Conservation (phyloP, 495 filamentous ascomycete species). For the Hypoxylon crocopeplum region DNA sequence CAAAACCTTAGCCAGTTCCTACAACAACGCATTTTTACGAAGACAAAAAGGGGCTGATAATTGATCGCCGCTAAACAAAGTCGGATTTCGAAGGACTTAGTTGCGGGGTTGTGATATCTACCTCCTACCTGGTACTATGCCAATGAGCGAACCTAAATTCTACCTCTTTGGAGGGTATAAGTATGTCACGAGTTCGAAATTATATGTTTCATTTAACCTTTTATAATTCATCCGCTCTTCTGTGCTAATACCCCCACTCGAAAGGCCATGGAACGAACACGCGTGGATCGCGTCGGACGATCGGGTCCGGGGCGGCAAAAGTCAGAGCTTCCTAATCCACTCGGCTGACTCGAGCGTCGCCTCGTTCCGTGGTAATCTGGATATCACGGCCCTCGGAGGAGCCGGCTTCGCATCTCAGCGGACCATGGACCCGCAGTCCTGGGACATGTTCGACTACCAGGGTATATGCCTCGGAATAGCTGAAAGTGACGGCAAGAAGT, state of each 20-base stretch:
- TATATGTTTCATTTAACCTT: too few species aligned
- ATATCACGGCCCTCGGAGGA: slow-evolving; percentile 76
- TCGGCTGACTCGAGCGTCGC: slow-evolving; percentile 19
- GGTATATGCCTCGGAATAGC: slow-evolving; percentile 50
- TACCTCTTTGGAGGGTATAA: slow-evolving; percentile 57
- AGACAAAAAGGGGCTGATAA: too few species aligned
- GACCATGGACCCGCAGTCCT: slow-evolving; percentile 58
- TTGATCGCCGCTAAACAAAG: too few species aligned
- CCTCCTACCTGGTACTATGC: neutral
- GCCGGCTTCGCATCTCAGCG: slow-evolving; percentile 85
- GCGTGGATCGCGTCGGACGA: slow-evolving; percentile 77
- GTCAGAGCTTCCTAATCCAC: slow-evolving; percentile 59
- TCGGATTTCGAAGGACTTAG: too few species aligned
- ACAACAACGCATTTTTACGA: too few species aligned
- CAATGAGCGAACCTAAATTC: slow-evolving; percentile 12
- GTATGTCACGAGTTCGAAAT: slow-evolving; percentile 38
- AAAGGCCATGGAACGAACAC: slow-evolving; percentile 63
- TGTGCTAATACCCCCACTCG: neutral
- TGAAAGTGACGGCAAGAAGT: slow-evolving; percentile 57
- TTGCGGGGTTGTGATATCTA: too few species aligned
- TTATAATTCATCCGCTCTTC: too few species aligned
- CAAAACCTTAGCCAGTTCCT: too few species aligned
- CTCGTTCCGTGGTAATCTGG: slow-evolving; percentile 72
- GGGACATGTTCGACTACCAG: slow-evolving; percentile 64
- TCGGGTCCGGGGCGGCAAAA: slow-evolving; percentile 73